Evolutionary conservation across 345 rosid species (phyloP).

Genomic region (Atalantia buxifolia): DNA sequence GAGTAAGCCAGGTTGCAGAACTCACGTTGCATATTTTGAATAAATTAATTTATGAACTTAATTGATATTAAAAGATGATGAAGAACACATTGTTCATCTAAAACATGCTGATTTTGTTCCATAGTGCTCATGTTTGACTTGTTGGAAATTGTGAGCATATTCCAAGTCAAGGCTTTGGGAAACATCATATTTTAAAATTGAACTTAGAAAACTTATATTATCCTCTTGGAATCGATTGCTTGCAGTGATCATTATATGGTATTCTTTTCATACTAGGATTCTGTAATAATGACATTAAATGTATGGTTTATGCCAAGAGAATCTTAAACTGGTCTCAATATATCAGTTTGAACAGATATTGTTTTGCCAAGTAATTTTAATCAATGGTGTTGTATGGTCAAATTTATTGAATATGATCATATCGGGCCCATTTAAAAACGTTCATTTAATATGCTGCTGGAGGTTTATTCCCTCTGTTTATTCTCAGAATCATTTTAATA

Average conservation of each 20-base stretch:
- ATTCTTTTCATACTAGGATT: neutral
- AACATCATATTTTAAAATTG: slow-evolving; percentile 11
- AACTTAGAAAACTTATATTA: neutral
- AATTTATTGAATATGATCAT: neutral
- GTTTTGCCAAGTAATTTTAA: neutral
- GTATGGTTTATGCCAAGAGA: neutral
- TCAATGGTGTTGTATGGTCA: neutral
- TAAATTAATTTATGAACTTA: slow-evolving; percentile 20
- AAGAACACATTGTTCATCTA: slow-evolving; percentile 13
- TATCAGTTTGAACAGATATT: neutral
- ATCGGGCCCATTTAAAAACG: neutral
- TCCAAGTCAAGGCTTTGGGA: slow-evolving; percentile 23
- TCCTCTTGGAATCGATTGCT: neutral
- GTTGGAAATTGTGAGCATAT: slow-evolving; percentile 29
- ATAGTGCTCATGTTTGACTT: slow-evolving; percentile 26
- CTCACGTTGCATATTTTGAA: slow-evolving; percentile 9
- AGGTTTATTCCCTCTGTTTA: neutral
- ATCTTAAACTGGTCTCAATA: neutral
- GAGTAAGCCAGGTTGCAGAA: slow-evolving; percentile 38
- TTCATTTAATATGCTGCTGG: neutral
- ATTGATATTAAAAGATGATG: slow-evolving; percentile 10
- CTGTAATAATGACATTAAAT: neutral
- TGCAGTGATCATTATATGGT: neutral
- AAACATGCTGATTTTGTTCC: slow-evolving; percentile 21
- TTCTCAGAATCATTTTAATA: neutral